phyloP scores from a whole-genome alignment of 1,284 basidiomycete genomes.

The Polyporus tsugae region DNA sequence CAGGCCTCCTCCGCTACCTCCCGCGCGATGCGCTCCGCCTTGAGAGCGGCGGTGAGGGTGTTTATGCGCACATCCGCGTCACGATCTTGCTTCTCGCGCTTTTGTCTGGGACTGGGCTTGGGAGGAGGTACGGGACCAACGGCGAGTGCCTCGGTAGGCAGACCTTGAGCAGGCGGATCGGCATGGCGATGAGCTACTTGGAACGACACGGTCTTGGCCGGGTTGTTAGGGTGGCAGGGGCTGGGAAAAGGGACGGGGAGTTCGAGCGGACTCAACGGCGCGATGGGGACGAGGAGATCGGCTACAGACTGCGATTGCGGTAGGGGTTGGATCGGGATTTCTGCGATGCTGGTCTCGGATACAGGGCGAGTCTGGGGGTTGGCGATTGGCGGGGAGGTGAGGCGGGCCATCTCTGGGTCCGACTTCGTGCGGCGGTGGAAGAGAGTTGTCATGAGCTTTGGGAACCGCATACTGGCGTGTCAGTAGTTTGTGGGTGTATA shows the following conservation, averaged over 20 bases:
- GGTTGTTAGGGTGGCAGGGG: neutral
- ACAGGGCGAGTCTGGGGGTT: slow-evolving; percentile 32
- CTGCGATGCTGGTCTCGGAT: slow-evolving; percentile 35
- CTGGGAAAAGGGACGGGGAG: neutral
- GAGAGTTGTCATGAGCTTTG: slow-evolving; percentile 41
- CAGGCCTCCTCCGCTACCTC: slow-evolving; percentile 26
- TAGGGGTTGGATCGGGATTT: neutral
- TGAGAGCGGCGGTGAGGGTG: slow-evolving; percentile 27
- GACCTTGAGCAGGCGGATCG: neutral
- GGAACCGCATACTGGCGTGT: slow-evolving; percentile 43
- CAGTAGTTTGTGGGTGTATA: neutral
- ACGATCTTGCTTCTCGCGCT: neutral
- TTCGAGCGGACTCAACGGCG: slow-evolving; percentile 10
- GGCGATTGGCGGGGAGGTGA: slow-evolving; percentile 27
- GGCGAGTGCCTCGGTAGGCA: neutral
- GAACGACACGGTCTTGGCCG: neutral
- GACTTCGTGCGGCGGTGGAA: slow-evolving; percentile 48
- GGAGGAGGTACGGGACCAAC: neutral
- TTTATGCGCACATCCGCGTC: slow-evolving; percentile 19
- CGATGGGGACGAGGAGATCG: slow-evolving; percentile 24
- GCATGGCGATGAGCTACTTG: neutral
- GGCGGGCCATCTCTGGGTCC: slow-evolving; percentile 40
- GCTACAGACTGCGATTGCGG: slow-evolving; percentile 12
- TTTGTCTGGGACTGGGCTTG: slow-evolving; percentile 27
- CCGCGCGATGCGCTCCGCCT: slow-evolving; percentile 30